Percentiles rank a stretch among this genome's conserved stretches.
phyloP scores from a whole-genome alignment of 495 filamentous ascomycete species.

The Evernia prunastri region DNA sequence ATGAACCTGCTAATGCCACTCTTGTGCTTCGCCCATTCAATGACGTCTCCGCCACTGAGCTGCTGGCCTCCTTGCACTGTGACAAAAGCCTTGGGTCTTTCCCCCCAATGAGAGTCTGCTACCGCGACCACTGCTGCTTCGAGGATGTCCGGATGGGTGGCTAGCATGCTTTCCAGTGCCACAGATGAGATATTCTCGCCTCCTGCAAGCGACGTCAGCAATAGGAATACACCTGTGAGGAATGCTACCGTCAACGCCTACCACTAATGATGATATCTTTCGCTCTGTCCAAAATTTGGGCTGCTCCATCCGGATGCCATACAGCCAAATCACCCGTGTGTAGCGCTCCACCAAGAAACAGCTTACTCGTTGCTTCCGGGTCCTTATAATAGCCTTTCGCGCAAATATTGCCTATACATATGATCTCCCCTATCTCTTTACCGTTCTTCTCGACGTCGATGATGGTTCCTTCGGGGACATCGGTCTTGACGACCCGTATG shows the following conservation, averaged over 20 bases:
- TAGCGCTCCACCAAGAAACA: slow-evolving; percentile 80
- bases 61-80: slow-evolving; percentile 62
- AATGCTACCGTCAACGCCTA: slow-evolving; percentile 35
- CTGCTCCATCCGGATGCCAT: slow-evolving; percentile 79
- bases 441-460: slow-evolving; percentile 75
- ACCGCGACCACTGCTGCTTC: slow-evolving; percentile 91
- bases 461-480: slow-evolving; percentile 58
- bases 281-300: slow-evolving; percentile 86
- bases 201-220: slow-evolving; percentile 43
- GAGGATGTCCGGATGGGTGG: slow-evolving; percentile 77
- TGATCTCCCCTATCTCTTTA: slow-evolving; percentile 87
- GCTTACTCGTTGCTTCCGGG: slow-evolving; percentile 72
- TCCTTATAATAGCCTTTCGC: slow-evolving; percentile 90
- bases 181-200: slow-evolving; percentile 97
- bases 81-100: slow-evolving; percentile 87
- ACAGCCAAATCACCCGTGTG: slow-evolving; percentile 92
- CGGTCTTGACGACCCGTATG: slow-evolving; percentile 74
- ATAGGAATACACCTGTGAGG: background rate
- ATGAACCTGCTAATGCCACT: slow-evolving; percentile 86
- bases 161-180: slow-evolving; percentile 87
- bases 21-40: slow-evolving; percentile 75
- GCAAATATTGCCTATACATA: slow-evolving; percentile 88
- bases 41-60: slow-evolving; percentile 63
- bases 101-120: slow-evolving; percentile 86
- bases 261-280: slow-evolving; percentile 99